Evolutionary conservation across 768 basidiomycete species (phyloP), one percentile per base, ranked within the genome.

Genomic region (Podaxis sp.): DNA sequence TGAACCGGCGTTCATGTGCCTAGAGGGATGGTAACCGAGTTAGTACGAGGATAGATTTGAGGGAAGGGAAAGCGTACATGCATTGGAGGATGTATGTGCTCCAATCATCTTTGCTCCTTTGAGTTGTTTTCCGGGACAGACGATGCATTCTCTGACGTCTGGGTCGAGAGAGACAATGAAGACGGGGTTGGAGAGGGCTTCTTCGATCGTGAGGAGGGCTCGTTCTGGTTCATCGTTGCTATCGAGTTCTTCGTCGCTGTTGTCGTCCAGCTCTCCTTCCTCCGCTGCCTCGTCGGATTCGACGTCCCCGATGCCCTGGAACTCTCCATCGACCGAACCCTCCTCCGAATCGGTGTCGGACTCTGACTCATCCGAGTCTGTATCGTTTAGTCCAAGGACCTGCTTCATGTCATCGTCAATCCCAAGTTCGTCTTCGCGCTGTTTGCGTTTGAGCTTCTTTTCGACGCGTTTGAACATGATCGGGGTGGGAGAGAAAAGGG

Each of bases 401-500:
- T 84, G 84, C 69, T 82, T 89, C 77, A 79, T 77, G n/a, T 87
- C 87, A 37, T 81, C 83, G 62, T 89, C 84, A 4, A 89, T 66
- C 0, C 85, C 87, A 38, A 88, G 79, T 20, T 84, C 82, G 71
- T 88, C 87, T 64, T 89, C 88, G 66, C 87, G 78, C 68, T 87
- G 79, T 63, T 78, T 81, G 67, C 82, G 87, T 68, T 79, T 80
- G 26, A 80, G 82, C 51, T 87, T 82, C 71, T 87, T 91, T 66
- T 87, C 87, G 6, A 91, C 80, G 63, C 91, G 84, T 75, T 93
- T 93, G 80, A 91, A 91, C 91, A 93, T 93, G 33, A 33, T 33
- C 8, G 8, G 53, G 48, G 53, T 52, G 56, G 48, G 40, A 20
- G 49, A 58, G 58, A 57, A 53, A 60, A 46, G 24, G 46, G 30